phyloP scores from a whole-genome alignment of 1,284 basidiomycete species.

The Apiotrichum montevideense region DNA sequence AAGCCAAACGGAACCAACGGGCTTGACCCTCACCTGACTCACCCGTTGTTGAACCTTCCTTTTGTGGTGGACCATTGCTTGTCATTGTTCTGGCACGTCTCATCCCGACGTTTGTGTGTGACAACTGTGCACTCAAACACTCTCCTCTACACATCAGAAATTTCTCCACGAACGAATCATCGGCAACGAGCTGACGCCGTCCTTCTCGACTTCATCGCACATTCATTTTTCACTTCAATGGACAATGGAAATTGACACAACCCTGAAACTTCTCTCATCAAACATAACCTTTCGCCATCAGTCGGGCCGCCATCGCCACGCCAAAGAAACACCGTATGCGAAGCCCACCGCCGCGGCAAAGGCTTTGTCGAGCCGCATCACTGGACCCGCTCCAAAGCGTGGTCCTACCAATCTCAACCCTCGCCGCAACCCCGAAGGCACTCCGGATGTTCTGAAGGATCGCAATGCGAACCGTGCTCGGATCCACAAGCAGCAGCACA shows the following conservation, averaged over 20 bases:
- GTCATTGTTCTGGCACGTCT: too few species aligned
- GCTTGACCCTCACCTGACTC: too few species aligned
- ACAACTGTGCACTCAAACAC: too few species aligned
- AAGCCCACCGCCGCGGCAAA: conserved; percentile 8
- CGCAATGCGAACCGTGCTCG: conserved; percentile 8
- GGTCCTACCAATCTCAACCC: conserved; percentile 11
- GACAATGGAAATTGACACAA: neutral
- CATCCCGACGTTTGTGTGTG: too few species aligned
- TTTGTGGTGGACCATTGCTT: too few species aligned
- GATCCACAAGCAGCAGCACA: conserved; percentile 24
- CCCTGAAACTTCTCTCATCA: neutral
- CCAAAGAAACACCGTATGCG: conserved; percentile 19
- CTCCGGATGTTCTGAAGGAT: conserved; percentile 20
- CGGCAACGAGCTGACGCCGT: conserved; percentile 4
- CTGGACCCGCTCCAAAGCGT: conserved; percentile 5
- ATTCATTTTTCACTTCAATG: neutral
- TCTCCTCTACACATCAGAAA: too few species aligned
- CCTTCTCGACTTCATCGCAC: neutral
- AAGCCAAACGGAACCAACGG: too few species aligned
- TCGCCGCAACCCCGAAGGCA: conserved; percentile 20
- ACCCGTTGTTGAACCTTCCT: too few species aligned
- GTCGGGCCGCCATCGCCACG: conserved; percentile 16
- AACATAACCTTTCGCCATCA: conserved; percentile 1
- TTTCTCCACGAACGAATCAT: neutral
- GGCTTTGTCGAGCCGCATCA: conserved; percentile 15